phyloP scores from a whole-genome alignment of 495 filamentous ascomycete species.

The Hyaloscypha finlandica region DNA sequence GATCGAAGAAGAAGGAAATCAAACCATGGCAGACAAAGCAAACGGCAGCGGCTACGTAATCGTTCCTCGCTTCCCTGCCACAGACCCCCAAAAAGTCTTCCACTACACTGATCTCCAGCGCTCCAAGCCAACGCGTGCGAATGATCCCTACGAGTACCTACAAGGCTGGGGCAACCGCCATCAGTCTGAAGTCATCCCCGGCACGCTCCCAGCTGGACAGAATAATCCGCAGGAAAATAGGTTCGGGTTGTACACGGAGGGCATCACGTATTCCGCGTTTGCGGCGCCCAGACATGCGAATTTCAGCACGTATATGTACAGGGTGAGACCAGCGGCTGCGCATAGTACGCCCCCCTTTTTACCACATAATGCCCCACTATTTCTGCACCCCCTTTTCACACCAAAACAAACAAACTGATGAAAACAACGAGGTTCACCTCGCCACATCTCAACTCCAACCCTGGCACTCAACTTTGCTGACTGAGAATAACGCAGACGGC shows the following conservation, averaged over 20 bases:
- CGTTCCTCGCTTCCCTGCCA: constrained; percentile 9
- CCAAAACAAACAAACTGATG: background rate
- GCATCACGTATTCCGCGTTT: constrained; percentile 82
- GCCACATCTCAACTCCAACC: constrained; percentile 14
- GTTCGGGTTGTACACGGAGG: constrained; percentile 73
- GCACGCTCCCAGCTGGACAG: constrained; percentile 45
- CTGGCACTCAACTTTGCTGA: background rate
- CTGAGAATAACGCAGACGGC: constrained; percentile 9
- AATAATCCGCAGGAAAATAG: constrained; percentile 73
- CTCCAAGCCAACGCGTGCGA: constrained; percentile 43
- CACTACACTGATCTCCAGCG: constrained; percentile 59
- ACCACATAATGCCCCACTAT: background rate
- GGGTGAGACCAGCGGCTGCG: constrained; percentile 67
- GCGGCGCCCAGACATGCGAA: constrained; percentile 70
- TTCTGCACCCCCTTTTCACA: background rate
- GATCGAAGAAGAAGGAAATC: background rate
- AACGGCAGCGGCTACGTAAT: constrained; percentile 9
- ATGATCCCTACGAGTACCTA: constrained; percentile 53
- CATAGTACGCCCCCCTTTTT: constrained; percentile 45
- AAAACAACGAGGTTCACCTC: background rate
- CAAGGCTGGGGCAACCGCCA: constrained; percentile 37
- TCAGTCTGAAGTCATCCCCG: constrained; percentile 27
- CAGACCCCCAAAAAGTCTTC: constrained; percentile 50
- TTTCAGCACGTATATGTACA: constrained; percentile 75
- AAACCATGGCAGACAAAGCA: background rate